Evolutionary conservation across 192 early-diverging fungal species (phyloP).

Genomic region (Backusella psychrophila): DNA sequence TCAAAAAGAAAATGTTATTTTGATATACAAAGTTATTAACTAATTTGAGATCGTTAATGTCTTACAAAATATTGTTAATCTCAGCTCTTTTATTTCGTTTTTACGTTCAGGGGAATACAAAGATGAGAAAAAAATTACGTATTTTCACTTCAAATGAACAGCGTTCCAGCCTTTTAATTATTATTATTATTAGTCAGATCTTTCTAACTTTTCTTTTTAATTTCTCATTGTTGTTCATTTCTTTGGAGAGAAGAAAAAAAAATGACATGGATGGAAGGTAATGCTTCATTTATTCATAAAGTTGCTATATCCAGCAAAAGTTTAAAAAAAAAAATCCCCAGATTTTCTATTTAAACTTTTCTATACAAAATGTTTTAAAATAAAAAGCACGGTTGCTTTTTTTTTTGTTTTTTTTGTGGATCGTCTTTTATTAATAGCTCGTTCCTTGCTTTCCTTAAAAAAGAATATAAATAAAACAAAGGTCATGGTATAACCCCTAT

Average conservation of each 20-base stretch:
- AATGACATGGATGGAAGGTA: background rate
- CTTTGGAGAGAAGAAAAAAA: background rate
- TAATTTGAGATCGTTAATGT: background rate
- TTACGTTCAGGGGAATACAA: background rate
- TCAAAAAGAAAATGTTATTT: background rate
- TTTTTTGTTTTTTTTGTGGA: background rate
- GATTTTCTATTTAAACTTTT: too few species aligned
- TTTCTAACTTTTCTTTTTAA: background rate
- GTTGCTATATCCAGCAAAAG: background rate
- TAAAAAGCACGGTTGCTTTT: background rate
- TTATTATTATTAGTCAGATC: background rate
- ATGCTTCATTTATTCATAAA: background rate
- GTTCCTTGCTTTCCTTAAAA: too few species aligned
- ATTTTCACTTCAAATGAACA: background rate
- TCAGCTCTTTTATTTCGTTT: background rate
- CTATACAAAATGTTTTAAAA: too few species aligned
- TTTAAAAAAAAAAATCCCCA: too few species aligned
- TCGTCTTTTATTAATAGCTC: background rate
- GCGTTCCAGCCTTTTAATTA: background rate
- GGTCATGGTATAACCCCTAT: background rate
- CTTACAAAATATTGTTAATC: background rate
- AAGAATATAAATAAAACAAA: background rate
- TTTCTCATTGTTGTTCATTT: background rate
- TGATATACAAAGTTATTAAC: background rate
- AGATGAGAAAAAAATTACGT: background rate